Conservation (phyloP, 1,284 basidiomycete genomes). For the Puccinia horiana region DNA sequence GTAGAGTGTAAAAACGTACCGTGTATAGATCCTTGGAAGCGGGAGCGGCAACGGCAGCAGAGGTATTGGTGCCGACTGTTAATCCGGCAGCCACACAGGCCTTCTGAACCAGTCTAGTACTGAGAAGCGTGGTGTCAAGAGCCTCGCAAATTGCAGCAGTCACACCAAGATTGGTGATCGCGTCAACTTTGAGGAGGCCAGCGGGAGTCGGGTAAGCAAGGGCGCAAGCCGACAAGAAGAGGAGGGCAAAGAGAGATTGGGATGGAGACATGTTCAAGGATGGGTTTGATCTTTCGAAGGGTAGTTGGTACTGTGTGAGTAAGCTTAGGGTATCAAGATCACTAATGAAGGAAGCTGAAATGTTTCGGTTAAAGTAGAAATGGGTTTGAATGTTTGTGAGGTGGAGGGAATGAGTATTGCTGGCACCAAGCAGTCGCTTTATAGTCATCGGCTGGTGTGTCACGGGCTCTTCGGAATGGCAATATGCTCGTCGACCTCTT, state of each 20-base stretch:
- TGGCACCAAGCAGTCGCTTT: neutral
- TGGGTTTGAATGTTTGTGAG: neutral
- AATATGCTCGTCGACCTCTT: neutral
- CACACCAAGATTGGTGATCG: neutral
- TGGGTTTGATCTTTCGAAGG: neutral
- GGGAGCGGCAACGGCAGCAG: neutral
- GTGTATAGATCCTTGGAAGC: too few relatives aligned
- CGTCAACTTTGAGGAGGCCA: neutral
- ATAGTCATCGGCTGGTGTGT: neutral
- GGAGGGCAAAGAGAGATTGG: slow-evolving; percentile 13
- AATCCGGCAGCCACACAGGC: slow-evolving; percentile 3
- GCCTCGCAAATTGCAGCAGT: neutral
- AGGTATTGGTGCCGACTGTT: neutral
- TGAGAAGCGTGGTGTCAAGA: neutral
- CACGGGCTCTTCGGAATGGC: neutral
- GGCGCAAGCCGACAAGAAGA: slow-evolving; percentile 13
- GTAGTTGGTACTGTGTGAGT: neutral
- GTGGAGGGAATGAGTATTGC: neutral
- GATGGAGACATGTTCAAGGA: slow-evolving; percentile 14
- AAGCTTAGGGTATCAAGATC: slow-evolving; percentile 2
- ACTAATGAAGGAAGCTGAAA: neutral
- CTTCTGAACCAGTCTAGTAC: neutral
- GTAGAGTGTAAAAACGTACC: too few relatives aligned
- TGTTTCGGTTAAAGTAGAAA: neutral
- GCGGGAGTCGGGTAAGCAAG: neutral